Evolutionary conservation across 257 asterid species (phyloP).

Genomic region (Ehretia macrophylla): DNA sequence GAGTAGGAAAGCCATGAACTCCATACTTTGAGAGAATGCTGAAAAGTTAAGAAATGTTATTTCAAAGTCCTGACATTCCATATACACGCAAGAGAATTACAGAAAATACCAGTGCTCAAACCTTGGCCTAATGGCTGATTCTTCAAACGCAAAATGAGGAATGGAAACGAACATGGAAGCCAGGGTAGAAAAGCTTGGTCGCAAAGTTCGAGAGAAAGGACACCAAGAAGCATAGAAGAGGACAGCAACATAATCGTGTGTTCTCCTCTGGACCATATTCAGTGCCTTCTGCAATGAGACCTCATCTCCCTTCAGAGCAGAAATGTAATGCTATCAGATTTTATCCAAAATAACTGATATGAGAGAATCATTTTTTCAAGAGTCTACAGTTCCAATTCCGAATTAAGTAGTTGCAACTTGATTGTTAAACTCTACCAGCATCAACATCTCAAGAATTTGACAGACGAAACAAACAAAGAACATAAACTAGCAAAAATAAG

Average conservation of each 20-base stretch:
- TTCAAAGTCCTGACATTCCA: constrained; percentile 12
- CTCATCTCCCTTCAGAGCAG: constrained; percentile 73
- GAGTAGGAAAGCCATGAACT: constrained; percentile 85
- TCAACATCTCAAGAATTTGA: background rate
- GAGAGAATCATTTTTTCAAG: background rate
- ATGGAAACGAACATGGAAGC: constrained; percentile 78
- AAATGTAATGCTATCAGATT: constrained; percentile 21
- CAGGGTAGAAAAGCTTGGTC: constrained; percentile 61
- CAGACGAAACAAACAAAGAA: background rate
- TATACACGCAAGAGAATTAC: constrained; percentile 7
- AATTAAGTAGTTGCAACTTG: background rate
- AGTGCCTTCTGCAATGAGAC: constrained; percentile 70
- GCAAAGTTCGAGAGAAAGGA: constrained; percentile 74
- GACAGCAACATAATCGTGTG: constrained; percentile 63
- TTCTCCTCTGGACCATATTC: constrained; percentile 58
- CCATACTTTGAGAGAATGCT: constrained; percentile 95
- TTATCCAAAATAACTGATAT: background rate
- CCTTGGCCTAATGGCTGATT: constrained; percentile 94
- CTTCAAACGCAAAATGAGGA: constrained; percentile 92
- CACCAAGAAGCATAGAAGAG: constrained; percentile 98
- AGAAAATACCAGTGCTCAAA: constrained; percentile 27
- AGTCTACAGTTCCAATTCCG: too few relatives aligned
- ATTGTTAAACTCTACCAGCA: background rate
- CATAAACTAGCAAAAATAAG: background rate
- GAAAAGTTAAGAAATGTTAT: constrained; percentile 28